These are phyloP conservation scores for Septoria linicola DNA, from an alignment of 2,329 filamentous ascomycete species.

Conservation along the genomic window DNA sequence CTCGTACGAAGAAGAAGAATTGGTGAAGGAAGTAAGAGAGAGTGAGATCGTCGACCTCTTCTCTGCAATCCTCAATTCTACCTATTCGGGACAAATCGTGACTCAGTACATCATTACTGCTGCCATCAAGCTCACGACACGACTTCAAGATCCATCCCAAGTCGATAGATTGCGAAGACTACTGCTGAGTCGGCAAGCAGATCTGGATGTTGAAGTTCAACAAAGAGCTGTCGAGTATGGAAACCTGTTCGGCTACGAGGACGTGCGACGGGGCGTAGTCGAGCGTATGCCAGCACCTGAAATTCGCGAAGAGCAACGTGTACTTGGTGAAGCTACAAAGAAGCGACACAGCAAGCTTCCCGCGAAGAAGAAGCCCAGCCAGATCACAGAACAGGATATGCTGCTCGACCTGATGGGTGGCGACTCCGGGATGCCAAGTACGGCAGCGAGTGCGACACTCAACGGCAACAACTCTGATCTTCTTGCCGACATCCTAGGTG, in stretches of 20 bases:
- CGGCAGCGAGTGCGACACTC: conserved; percentile 53
- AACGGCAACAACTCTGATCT: conserved; percentile 77
- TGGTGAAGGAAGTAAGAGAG: conserved; percentile 79
- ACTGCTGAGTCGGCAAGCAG: conserved; percentile 74
- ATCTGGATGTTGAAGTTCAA: conserved; percentile 92
- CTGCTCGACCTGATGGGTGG: conserved; percentile 91
- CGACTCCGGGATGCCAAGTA: conserved; percentile 51
- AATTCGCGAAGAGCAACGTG: conserved; percentile 91
- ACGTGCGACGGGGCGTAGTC: conserved; percentile 82
- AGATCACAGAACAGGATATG: conserved; percentile 87
- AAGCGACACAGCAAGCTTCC: conserved; percentile 52
- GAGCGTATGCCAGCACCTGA: conserved; percentile 98
- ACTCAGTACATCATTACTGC: conserved; percentile 96
- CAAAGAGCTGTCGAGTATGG: conserved; percentile 93
- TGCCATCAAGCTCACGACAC: conserved; percentile 89
- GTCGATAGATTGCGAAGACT: conserved; percentile 80
- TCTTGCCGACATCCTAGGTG: conserved; percentile 86
- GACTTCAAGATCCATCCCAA: conserved; percentile 79
- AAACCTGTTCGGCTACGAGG: conserved; percentile 88
- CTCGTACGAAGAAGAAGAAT: conserved; percentile 89
- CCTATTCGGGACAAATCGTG: conserved; percentile 84
- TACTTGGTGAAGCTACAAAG: conserved; percentile 73
- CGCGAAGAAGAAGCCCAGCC: conserved; percentile 73
- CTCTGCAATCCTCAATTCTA: conserved; percentile 86
- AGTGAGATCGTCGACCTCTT: conserved; percentile 92